Evolutionary conservation across 441 rosid species (phyloP).

Genomic region (Sinapis alba): DNA sequence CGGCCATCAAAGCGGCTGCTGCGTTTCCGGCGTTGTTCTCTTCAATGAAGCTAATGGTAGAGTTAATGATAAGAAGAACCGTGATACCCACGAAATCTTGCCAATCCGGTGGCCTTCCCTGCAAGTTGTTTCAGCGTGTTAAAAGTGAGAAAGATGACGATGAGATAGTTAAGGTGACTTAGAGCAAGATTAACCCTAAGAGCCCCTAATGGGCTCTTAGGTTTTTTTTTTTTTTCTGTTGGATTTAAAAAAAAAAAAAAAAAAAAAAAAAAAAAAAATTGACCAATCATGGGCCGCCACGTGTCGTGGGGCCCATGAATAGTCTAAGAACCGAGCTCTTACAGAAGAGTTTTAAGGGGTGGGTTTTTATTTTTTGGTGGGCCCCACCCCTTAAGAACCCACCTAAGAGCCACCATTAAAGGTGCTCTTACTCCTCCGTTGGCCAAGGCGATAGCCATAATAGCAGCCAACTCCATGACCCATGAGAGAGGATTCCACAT

Average conservation of each 20-base stretch:
- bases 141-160: slow-evolving; percentile 3
- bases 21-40: slow-evolving; percentile 84
- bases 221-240: too few species aligned
- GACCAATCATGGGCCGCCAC: too few species aligned
- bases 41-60: slow-evolving; percentile 74
- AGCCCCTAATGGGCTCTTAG: too few species aligned
- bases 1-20: slow-evolving; percentile 81
- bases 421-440: slow-evolving; percentile 72
- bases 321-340: too few species aligned
- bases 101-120: slow-evolving; percentile 85
- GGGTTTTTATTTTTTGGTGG: too few species aligned
- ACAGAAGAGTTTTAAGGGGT: too few species aligned
- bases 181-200: too few species aligned
- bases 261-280: too few species aligned
- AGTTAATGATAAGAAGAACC: slow-evolving; percentile 62
- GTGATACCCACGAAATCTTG: slow-evolving; percentile 72
- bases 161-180: neutral
- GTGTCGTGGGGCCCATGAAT: too few species aligned
- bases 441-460: slow-evolving; percentile 66
- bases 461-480: slow-evolving; percentile 69
- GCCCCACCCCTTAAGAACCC: too few species aligned
- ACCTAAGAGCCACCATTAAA: too few species aligned
- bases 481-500: slow-evolving; percentile 79
- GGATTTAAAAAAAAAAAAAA: too few species aligned
- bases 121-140: slow-evolving; percentile 5